phyloP scores from a whole-genome alignment of 2,329 filamentous ascomycete genomes.

The Stachybotrys echinatus region DNA sequence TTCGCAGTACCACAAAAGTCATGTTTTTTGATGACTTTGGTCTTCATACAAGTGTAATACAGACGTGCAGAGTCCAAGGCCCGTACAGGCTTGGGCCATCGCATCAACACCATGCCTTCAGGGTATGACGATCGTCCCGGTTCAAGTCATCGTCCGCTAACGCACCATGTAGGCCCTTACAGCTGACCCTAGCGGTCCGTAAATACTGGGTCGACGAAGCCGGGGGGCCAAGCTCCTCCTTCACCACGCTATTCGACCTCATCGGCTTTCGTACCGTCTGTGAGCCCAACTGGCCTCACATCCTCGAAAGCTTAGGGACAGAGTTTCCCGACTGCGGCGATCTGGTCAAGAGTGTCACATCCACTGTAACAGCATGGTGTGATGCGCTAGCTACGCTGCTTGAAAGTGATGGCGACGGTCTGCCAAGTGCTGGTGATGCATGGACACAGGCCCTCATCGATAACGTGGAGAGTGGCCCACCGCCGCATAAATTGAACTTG shows the following conservation, averaged over 20 bases:
- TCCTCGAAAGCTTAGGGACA: not conserved
- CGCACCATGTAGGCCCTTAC: not conserved
- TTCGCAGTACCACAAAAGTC: no score
- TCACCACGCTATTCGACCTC: not conserved
- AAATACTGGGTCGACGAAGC: not conserved
- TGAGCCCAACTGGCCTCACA: not conserved
- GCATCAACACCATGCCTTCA: no score
- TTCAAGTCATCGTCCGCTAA: no score
- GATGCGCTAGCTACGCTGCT: not conserved
- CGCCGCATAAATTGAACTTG: not conserved
- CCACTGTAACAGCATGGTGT: not conserved
- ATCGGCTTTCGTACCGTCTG: not conserved
- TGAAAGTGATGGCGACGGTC: not conserved
- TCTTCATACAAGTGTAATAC: no score
- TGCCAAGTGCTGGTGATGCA: not conserved
- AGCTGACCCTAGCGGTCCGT: not conserved
- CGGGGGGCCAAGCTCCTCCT: not conserved
- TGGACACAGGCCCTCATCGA: not conserved
- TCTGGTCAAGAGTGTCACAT: not conserved
- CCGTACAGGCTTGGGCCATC: no score
- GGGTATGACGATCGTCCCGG: no score
- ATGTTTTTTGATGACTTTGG: no score
- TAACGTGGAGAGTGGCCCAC: not conserved
- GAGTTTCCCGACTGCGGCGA: not conserved
- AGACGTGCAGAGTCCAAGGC: no score